Evolutionary conservation across 805 yeast species (phyloP), one percentile per base, ranked within the genome.

Genomic region (Brettanomyces nanus): DNA sequence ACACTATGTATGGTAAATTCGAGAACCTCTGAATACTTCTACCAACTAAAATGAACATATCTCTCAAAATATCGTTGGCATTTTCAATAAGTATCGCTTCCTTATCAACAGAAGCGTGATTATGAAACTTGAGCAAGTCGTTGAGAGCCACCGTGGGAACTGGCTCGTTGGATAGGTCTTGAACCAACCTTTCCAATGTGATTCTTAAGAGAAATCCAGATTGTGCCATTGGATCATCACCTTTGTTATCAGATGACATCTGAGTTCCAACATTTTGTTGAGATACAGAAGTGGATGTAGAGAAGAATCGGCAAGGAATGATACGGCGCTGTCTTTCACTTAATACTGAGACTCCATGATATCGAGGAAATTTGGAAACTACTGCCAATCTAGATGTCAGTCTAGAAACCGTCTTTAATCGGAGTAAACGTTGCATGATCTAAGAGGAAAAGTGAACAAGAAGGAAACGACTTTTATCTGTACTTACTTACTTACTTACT

Each of bases 1-100:
- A 80, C 33, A 81, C 86, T 47, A 89, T 71, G 56, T 86, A 90
- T 0, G 96, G 96, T 38, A 90, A 62, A 31, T 71, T 65, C 45
- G 90, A 71, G 46, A 90, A 75, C 21, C 80, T 80, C 23, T 71
- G 68, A 14, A 87, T 58, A 44, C 96, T 66, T 38, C 79, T 74
- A 6, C 95, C 85, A 39, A 86, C 77, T 47, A 74, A 69, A 1
- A 75, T 69, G 18, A 82, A 54, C 31, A 83, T 52, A 35, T 69
- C 65, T 42, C 75, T 72, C 13, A 80, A 63, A 0, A 87, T 78
- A 11, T 72, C 72, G 31, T 69, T 65, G 0, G 83, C 77, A 38
- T 68, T 65, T 30, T 35, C 33, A 21, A 28, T 9, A 6, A 35
- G 28, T 4, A 35, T 20, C 27, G 33, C 33, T 4, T 21, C 19